Evolutionary conservation across 2,329 filamentous ascomycete genomes (phyloP).

Genomic region (Penicillium concentricum): DNA sequence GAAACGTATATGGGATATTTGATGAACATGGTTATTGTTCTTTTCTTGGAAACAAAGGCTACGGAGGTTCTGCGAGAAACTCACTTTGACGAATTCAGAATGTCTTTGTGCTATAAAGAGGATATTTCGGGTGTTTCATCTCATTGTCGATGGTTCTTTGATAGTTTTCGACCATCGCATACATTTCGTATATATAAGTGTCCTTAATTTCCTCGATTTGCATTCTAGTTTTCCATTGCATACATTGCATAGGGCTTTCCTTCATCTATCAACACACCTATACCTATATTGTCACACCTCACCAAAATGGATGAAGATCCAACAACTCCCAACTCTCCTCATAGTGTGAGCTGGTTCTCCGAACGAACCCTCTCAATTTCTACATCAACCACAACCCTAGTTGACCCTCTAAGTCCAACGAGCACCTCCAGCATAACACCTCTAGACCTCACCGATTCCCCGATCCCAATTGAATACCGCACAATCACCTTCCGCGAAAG

Average conservation of each 20-base stretch:
- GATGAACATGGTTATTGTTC: constrained; percentile 2
- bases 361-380: background rate
- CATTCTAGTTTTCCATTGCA: background rate
- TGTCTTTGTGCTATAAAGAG: constrained; percentile 3
- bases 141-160: constrained; percentile 15
- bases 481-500: background rate
- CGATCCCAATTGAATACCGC: background rate
- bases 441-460: background rate
- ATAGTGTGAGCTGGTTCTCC: background rate
- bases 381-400: background rate
- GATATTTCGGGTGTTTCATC: constrained; percentile 14
- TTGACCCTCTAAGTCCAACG: background rate
- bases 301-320: background rate
- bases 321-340: background rate
- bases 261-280: background rate
- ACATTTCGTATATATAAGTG: constrained; percentile 9
- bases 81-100: background rate
- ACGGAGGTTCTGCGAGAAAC: background rate
- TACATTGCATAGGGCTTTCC: no score
- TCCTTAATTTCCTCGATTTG: background rate
- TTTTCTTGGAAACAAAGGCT: constrained; percentile 14
- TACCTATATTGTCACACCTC: no score
- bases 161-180: constrained; percentile 4
- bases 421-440: background rate
- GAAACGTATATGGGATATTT: constrained; percentile 2